Evolutionary conservation across 73 alveolate species (phyloP).

Genomic region (Diophrys sp.): DNA sequence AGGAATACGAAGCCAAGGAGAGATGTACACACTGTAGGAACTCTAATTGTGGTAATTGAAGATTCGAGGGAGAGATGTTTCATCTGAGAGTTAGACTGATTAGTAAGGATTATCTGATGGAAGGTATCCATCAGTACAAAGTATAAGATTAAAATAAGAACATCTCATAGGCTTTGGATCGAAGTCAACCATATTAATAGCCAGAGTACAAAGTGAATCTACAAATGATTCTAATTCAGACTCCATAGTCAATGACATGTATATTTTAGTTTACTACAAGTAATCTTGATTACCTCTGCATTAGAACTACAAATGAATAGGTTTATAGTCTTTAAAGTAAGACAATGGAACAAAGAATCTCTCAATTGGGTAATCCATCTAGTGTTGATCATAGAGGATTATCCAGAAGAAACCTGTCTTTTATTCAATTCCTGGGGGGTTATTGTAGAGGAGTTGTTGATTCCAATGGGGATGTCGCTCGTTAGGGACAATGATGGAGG

Average conservation of each 20-base stretch:
- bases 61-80: conserved; percentile 83
- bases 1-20: conserved; percentile 90
- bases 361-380: conserved; percentile 80
- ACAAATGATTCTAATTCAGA: conserved; percentile 82
- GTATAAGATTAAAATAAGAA: conserved; percentile 68
- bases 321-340: conserved; percentile 89
- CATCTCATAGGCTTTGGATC: conserved; percentile 93
- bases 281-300: conserved; percentile 60
- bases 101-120: conserved; percentile 85
- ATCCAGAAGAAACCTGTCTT: conserved; percentile 95
- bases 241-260: conserved; percentile 90
- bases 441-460: conserved; percentile 83
- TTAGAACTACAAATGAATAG: conserved; percentile 72
- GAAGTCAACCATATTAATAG: conserved; percentile 84
- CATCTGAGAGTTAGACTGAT: conserved; percentile 86
- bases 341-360: conserved; percentile 86
- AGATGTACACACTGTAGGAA: conserved; percentile 69
- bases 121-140: conserved; percentile 87
- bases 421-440: conserved; percentile 79
- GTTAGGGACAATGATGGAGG: conserved; percentile 79
- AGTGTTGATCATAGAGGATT: conserved; percentile 79
- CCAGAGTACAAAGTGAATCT: conserved; percentile 88
- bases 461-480: conserved; percentile 98
- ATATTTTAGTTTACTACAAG: conserved; percentile 83
- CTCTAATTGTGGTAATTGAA: conserved; percentile 77